phyloP scores from a whole-genome alignment of 108 stramenopile genomes.

The Poteriospumella lacustris region DNA sequence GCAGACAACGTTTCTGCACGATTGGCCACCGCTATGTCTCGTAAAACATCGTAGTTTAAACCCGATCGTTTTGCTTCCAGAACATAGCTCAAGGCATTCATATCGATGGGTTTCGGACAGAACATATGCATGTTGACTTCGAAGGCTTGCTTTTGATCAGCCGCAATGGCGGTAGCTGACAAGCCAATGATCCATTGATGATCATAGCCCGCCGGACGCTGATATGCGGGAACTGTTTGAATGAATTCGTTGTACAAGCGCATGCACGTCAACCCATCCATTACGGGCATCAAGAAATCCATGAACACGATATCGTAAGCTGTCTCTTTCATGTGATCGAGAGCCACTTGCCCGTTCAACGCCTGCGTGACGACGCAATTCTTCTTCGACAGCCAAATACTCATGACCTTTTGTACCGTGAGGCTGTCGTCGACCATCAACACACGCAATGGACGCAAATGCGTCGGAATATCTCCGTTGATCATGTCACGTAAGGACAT shows the following conservation, averaged over 20 bases:
- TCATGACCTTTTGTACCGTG: neutral
- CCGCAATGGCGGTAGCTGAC: neutral
- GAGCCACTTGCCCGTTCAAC: neutral
- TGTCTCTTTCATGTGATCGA: neutral
- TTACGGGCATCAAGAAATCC: conserved; percentile 68
- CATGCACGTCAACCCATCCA: neutral
- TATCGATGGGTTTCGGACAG: neutral
- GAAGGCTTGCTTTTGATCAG: neutral
- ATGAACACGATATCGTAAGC: conserved; percentile 55
- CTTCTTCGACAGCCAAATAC: neutral
- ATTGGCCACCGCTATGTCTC: no score
- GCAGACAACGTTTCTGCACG: no score
- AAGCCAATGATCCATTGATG: neutral
- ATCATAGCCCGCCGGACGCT: neutral
- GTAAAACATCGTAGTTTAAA: no score
- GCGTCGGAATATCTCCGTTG: no score
- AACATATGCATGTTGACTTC: neutral
- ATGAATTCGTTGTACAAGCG: conserved; percentile 48
- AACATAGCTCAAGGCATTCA: neutral
- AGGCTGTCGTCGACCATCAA: neutral
- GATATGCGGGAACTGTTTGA: neutral
- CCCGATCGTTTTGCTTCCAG: neutral
- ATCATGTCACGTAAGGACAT: no score
- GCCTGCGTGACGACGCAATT: neutral
- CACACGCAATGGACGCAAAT: neutral